Base-by-base conservation (phyloP, 202 grass and related monocot genomes). In the Dendrocalamus latiflorus region DNA sequence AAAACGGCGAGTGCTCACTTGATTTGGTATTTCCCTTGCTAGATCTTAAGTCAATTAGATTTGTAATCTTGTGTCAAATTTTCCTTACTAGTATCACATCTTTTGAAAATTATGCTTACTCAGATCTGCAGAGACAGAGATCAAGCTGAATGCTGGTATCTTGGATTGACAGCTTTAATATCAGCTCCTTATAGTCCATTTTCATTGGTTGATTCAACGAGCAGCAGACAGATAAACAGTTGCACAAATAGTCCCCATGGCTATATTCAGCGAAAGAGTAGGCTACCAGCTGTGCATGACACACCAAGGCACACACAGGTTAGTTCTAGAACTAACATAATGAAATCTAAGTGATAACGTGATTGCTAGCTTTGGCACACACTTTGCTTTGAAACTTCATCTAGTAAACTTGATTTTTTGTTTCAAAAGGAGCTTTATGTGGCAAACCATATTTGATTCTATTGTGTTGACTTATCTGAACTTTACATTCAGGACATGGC, bases 41-140 rank as follows among this genome's bases (percentile, higher is more conserved):
- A 62, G n/a, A 65, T 87, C 61, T 81, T 88, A 48, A 15, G 6
- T 74, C 9, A 21, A 20, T 89, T 81, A 60, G 34, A 45, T 58
- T 15, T 74, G 33, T 38, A 60, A 51, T 43, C 17, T 72, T 60
- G 3, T 45, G 42, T 60, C 49, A 12, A 34, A 60, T 69, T 57
- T 28, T 74, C 8, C 20, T 61, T 41, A 73, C 49, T 16, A 4
- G 5, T 14, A 57, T 14, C 28, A 37, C 51, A 66, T 82, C 10
- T 72, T 65, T 65, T 56, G 60, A 78, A 77, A 26, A 79, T 4
- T 11, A 66, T 72, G 6, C 63, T 57, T 7, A 25, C 10, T 49
- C 87, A 98, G 93, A 95, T 98, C 79, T 98, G 93, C 83, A 93
- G 90, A 53, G 89, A 98, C 69, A 93, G 76, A 61, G 89, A 89